A percentile compares a stretch with the other conserved stretches of the same genome.
These are phyloP conservation scores for Nepenthes gracilis DNA, from an alignment of 148 eudicot species.

Conservation along the genomic window DNA sequence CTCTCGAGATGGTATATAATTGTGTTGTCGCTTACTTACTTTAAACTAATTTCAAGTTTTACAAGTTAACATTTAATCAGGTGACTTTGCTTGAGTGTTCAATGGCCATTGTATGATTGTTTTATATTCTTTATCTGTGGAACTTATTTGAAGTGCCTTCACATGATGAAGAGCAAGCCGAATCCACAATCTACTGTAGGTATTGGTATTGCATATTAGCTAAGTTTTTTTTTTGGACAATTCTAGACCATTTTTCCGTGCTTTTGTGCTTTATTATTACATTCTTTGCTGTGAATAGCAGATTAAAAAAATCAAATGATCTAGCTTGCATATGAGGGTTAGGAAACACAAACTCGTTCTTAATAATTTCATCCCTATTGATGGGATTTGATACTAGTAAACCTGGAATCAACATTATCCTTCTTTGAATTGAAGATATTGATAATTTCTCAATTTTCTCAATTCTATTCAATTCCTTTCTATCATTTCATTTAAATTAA, in stretches of 20 bases:
- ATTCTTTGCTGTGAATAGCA: too few relatives aligned
- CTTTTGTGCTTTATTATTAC: background rate
- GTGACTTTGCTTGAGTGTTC: constrained; percentile 81
- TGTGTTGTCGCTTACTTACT: constrained; percentile 72
- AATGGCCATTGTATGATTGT: constrained; percentile 80
- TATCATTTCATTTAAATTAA: too few relatives aligned
- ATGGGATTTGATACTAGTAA: too few relatives aligned
- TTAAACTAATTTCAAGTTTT: too few relatives aligned
- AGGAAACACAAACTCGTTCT: too few relatives aligned
- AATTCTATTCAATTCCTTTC: background rate
- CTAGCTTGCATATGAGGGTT: too few relatives aligned
- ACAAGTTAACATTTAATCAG: constrained; percentile 46
- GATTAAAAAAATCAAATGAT: too few relatives aligned
- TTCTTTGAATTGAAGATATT: too few relatives aligned
- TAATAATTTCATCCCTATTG: too few relatives aligned
- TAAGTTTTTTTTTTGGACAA: background rate
- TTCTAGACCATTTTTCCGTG: background rate
- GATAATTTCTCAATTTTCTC: too few relatives aligned
- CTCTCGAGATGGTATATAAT: constrained; percentile 95
- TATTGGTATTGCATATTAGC: too few relatives aligned
- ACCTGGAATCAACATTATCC: too few relatives aligned
- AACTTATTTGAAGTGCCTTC: constrained; percentile 53
- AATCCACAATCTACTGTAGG: background rate
- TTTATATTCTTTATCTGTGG: constrained; percentile 51
- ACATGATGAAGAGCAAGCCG: background rate